Evolutionary conservation across 148 eudicot species (phyloP).

Genomic region (Hydrangea macrophylla): DNA sequence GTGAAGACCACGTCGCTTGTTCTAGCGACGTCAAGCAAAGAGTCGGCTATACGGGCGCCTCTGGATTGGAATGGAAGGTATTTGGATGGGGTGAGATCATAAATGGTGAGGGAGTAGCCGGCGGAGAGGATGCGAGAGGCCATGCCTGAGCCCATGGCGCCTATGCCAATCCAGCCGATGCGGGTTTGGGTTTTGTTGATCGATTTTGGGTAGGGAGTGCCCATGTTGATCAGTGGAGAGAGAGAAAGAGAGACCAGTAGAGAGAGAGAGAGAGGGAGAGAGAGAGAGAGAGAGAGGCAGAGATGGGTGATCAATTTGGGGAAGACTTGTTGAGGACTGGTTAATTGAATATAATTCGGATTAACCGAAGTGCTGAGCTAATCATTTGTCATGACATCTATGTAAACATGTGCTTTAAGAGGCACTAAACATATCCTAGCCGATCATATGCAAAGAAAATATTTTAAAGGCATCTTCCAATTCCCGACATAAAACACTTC

Average conservation of each 20-base stretch:
- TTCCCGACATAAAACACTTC: too few relatives aligned
- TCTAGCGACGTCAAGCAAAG: conserved; percentile 44
- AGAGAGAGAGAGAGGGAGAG: not conserved
- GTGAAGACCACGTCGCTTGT: conserved; percentile 62
- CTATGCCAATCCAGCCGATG: conserved; percentile 85
- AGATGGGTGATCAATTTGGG: too few relatives aligned
- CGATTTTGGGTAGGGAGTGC: conserved; percentile 46
- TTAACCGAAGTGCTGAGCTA: too few relatives aligned
- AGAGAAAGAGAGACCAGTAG: too few relatives aligned
- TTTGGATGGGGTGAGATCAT: conserved; percentile 70
- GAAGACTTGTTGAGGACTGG: too few relatives aligned
- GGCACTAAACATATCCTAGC: too few relatives aligned
- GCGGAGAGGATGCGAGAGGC: conserved; percentile 66
- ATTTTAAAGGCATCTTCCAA: too few relatives aligned
- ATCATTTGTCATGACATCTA: too few relatives aligned
- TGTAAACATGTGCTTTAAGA: too few relatives aligned
- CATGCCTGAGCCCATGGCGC: conserved; percentile 90
- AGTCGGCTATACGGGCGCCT: conserved; percentile 55
- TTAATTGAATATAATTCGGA: too few relatives aligned
- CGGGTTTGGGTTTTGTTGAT: conserved; percentile 44
- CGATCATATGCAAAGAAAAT: too few relatives aligned
- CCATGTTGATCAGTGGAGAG: conserved; percentile 9
- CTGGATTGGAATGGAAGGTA: conserved; percentile 48
- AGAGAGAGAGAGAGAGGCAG: not conserved
- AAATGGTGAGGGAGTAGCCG: conserved; percentile 70